Base-by-base conservation (phyloP, 192 early-diverging fungal species). In the Coemansia sp. region DNA sequence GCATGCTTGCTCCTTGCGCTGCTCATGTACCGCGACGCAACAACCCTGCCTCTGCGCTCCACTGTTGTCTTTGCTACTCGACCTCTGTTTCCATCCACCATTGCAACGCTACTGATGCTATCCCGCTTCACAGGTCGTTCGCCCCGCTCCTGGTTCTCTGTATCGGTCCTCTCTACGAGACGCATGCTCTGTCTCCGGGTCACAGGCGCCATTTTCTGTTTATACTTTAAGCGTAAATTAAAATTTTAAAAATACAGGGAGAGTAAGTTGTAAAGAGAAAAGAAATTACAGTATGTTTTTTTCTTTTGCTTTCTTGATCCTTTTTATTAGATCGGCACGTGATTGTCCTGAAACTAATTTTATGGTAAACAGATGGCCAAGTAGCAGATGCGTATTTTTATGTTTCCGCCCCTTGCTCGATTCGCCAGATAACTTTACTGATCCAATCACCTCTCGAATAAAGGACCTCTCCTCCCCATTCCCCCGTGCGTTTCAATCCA, bases 11-110 rank as follows among this genome's bases (percentile, higher is more conserved):
- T 52, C 9, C 23, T 61, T 19, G 50, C 23, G 15, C 58, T 58
- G 52, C 60, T 63, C 73, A 75, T 75, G 60, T 81, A 81, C 40
- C 78, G 78, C 43, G 78, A 81, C 4, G 78, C 69, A 13, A 81
- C 36, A 4, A 66, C 53, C n/a, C 66, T 65, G 15, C 59, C 73
- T 25, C 67, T 67, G 34, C 56, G 66, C 66, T 70, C 70, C 20
- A 52, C 49, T n/a, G 55, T 32, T 14, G 69, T 59, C 70, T 81
- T 81, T 14, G 58, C 56, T 11, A 75, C 63, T 4, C 73, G 69
- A 23, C 70, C 69, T 15, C 25, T 42, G 11, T 34, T 50, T 4
- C 58, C 67, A 1, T 33, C 59, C 20, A 42, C 50, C 10, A 63
- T 20, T n/a, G 49, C 43, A 41, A 33, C 55, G 53, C 59, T 58